Base-by-base conservation (phyloP, 2,329 filamentous ascomycete species). In the Trichoderma lentiforme region DNA sequence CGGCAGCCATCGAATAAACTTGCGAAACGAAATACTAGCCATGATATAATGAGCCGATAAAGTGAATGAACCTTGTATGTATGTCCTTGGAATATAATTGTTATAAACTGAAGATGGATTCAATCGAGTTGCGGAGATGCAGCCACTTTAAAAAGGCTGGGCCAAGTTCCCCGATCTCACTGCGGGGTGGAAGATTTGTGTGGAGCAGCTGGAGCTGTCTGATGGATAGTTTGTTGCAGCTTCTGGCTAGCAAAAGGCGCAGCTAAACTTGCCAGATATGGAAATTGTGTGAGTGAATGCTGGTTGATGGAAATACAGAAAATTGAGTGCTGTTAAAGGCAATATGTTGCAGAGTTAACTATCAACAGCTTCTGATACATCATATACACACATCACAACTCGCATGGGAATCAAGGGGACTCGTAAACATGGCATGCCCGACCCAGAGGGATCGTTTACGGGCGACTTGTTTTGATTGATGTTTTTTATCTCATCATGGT, bases 1-100 rank as follows among this genome's bases (percentile, higher is more conserved):
- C 0, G 86, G 86, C 3, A 87, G 81, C 87, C 88, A 90, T 73
- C 85, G 85, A 74, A 92, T 91, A 74, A 85, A 88, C 63, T 86
- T 82, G 60, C 90, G 86, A 66, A 86, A 78, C 0, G 89, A 91
- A 56, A 92, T 87, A 75, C 81, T 84, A 24, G 78, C 81, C 83
- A 85, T 84, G 12, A n/a, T 73, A 9, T n/a, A 9, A 18, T n/a
- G 36, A 43, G 36, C 36, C 6, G 36, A 9, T 43, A 8, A 21
- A 60, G 8, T 4, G 1, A 60, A n/a, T 4, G 6, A 24, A 34
- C 9, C 2, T 51, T 51, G 11, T 7, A 18, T 4, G 18, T 18
- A 1, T 9, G 3, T 21, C n/a, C 34, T 21, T n/a, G 4, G 12
- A 12, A 6, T 21, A 32, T 21, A 34, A n/a, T 2, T 58, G 18